Base-by-base conservation (phyloP, 768 basidiomycete genomes). In the Neoboletus magnificus region DNA sequence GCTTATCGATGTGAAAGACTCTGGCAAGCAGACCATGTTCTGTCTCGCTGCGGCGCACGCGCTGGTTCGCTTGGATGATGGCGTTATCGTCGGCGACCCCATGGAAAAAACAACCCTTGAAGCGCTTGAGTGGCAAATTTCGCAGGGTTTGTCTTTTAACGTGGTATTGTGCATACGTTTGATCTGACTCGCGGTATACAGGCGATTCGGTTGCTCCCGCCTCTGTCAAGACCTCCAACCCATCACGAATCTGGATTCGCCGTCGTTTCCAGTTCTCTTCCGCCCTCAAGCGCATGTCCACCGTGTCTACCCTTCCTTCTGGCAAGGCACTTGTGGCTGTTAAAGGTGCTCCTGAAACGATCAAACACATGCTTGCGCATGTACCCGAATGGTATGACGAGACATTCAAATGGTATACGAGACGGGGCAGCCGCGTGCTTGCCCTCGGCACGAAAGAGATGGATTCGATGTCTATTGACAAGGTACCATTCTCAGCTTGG, bases 21-120 rank as follows among this genome's bases (percentile, higher is more conserved):
- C 87, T 6, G 76, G 81, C 1, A 78, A 82, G 47, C 86, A 92
- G 60, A 98, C 97, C 0, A 91, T 85, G 5, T 75, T 89, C 1
- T 91, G 92, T 59, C 84, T 99, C 23, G 96, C 96, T 22, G 86
- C 94, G 10, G 95, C 97, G 1, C 97, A 99, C 65, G 96, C 97
- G 0, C 77, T 99, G 12, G 97, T 98, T 37, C 81, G 89, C 45
- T 79, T 99, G 25, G 96, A 99, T 62, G 96, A 98, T 63, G 96
- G 93, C 10, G 87, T 87, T 1, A 76, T 95, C 36, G 95, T 98
- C 41, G 97, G 97, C 4, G 97, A 99, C 69, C 97, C 97, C 0
- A 99, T 99, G 97, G 97, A 99, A 73, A 94, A 95, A 75, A 95
- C 91, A 0, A 96, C 97, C 0, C 77, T 98, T 8, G 90, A 91